Conservation (phyloP, 345 rosid species). For the Pugionium cornutum region DNA sequence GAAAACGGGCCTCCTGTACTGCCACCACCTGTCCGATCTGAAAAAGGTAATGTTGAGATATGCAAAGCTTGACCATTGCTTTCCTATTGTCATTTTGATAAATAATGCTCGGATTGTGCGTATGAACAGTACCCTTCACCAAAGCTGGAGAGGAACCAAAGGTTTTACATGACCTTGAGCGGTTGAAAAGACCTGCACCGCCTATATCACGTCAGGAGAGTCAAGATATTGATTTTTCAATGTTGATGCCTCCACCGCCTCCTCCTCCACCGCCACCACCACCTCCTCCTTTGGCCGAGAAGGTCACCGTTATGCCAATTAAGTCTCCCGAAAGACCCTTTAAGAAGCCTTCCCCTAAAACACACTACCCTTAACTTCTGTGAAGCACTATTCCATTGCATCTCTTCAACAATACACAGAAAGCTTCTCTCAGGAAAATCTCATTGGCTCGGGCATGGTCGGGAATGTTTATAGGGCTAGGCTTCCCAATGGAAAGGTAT, state of each 20-base stretch:
- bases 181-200: constrained; percentile 36
- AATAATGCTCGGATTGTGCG: constrained; percentile 21
- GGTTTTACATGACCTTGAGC: constrained; percentile 50
- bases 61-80: constrained; percentile 16
- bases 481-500: constrained; percentile 84
- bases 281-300: constrained; percentile 53
- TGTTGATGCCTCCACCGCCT: constrained; percentile 48
- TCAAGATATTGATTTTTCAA: constrained; percentile 63
- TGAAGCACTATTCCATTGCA: constrained; percentile 80
- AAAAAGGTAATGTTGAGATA: constrained; percentile 55
- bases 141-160: constrained; percentile 54
- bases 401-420: constrained; percentile 93
- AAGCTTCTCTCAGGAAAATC: constrained; percentile 93
- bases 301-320: constrained; percentile 57
- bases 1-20: constrained; percentile 45
- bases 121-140: constrained; percentile 48
- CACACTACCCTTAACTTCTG: constrained; percentile 50
- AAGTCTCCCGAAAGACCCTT: constrained; percentile 51
- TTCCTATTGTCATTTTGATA: neutral
- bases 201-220: constrained; percentile 45
- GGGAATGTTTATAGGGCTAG: constrained; percentile 90
- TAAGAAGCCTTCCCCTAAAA: constrained; percentile 51
- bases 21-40: constrained; percentile 54
- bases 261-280: constrained; percentile 60
- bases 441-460: constrained; percentile 88